A percentile compares a stretch with the other conserved stretches of the same genome.
Conservation (phyloP, 768 basidiomycete genomes). For the Tylopilus sp. region DNA sequence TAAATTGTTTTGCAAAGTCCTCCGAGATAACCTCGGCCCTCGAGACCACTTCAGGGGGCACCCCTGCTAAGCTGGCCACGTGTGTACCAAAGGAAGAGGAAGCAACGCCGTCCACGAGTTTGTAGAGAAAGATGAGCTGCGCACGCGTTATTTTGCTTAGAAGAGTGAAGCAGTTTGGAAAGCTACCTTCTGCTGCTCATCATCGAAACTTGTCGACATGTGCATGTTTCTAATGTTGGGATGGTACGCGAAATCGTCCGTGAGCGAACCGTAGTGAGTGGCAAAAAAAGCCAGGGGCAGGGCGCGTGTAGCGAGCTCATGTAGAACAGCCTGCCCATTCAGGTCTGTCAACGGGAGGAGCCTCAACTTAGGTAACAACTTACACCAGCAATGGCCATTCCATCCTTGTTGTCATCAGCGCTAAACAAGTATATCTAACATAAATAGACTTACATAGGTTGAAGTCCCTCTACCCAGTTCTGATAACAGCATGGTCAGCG, state of each 20-base stretch:
- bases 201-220: conserved; percentile 93
- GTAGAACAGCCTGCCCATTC: conserved; percentile 71
- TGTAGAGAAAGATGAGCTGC: conserved; percentile 92
- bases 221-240: conserved; percentile 93
- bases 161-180: not conserved
- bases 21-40: conserved; percentile 86
- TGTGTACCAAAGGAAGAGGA: conserved; percentile 90
- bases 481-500: conserved; percentile 30
- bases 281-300: conserved; percentile 93
- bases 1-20: conserved; percentile 86
- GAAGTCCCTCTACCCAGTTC: conserved; percentile 96
- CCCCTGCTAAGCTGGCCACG: conserved; percentile 93
- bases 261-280: conserved; percentile 94
- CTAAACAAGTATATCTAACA: not conserved
- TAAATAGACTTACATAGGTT: conserved; percentile 63
- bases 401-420: conserved; percentile 55
- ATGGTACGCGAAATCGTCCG: conserved; percentile 90
- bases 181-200: conserved; percentile 81
- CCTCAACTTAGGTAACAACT: conserved; percentile 15
- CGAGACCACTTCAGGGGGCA: conserved; percentile 78
- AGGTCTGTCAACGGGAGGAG: conserved; percentile 5
- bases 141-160: not conserved
- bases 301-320: conserved; percentile 91
- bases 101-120: conserved; percentile 85
- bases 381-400: conserved; percentile 97